Percentiles rank a stretch among this genome's conserved stretches.
phyloP scores from a whole-genome alignment of 2,329 filamentous ascomycete genomes.

The Arthrobotrys iridis region DNA sequence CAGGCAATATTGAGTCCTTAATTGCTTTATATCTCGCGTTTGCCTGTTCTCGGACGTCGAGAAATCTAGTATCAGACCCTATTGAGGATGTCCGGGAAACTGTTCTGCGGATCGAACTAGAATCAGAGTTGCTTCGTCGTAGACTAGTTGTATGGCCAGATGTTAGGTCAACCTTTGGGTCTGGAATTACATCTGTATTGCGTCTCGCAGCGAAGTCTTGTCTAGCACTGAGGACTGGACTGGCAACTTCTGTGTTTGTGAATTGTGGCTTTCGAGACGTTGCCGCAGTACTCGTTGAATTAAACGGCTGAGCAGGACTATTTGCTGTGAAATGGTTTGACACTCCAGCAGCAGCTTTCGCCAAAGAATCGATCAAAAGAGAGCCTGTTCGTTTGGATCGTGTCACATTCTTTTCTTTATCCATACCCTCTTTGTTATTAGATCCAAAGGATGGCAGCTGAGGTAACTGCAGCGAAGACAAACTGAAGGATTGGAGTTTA shows the following conservation, averaged over 20 bases:
- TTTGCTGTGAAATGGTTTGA: slow-evolving; percentile 38
- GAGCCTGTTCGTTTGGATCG: slow-evolving; percentile 41
- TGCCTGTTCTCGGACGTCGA: slow-evolving; percentile 81
- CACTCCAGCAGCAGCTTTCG: slow-evolving; percentile 41
- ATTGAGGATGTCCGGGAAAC: slow-evolving; percentile 82
- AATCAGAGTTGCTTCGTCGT: slow-evolving; percentile 36
- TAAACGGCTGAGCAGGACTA: background rate
- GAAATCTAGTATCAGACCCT: slow-evolving; percentile 83
- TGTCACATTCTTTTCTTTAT: slow-evolving; percentile 26
- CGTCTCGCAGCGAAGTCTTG: background rate
- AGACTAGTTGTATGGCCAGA: background rate
- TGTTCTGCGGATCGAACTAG: slow-evolving; percentile 58
- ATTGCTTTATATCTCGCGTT: slow-evolving; percentile 92
- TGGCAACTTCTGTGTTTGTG: background rate
- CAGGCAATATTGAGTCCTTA: slow-evolving; percentile 67
- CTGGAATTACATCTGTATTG: background rate
- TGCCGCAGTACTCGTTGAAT: background rate
- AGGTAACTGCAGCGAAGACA: slow-evolving; percentile 52
- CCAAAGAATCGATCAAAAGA: slow-evolving; percentile 40
- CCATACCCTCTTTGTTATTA: slow-evolving; percentile 28
- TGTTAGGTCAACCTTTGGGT: background rate
- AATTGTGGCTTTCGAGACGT: slow-evolving; percentile 5
- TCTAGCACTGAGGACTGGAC: background rate
- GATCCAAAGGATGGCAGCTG: slow-evolving; percentile 46
- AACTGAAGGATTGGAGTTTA: slow-evolving; percentile 49